A percentile compares a stretch with the other conserved stretches of the same genome.
These are phyloP conservation scores for Mallotus repandus DNA, from an alignment of 441 rosid species.

Conservation along the genomic window DNA sequence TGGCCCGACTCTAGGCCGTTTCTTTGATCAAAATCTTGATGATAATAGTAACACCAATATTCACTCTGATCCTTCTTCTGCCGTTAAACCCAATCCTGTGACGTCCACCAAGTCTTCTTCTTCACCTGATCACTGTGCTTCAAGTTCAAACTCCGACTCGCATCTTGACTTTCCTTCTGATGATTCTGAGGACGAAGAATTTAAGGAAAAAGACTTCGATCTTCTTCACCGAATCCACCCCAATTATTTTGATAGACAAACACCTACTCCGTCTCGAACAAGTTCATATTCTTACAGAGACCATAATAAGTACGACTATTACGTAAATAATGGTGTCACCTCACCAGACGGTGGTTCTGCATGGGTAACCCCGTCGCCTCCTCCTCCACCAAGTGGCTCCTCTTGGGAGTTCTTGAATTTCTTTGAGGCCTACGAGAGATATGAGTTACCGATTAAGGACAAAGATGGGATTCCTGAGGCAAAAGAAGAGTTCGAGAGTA, in stretches of 20 bases:
- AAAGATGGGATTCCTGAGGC: slow-evolving; percentile 72
- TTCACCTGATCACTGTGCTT: slow-evolving; percentile 33
- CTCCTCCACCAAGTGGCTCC: too few relatives aligned
- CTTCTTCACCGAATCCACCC: slow-evolving; percentile 43
- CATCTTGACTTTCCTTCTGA: slow-evolving; percentile 61
- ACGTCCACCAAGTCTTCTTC: slow-evolving; percentile 21
- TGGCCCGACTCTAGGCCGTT: slow-evolving; percentile 52
- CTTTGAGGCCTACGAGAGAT: slow-evolving; percentile 51
- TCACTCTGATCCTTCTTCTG: slow-evolving; percentile 5
- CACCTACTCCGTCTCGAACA: slow-evolving; percentile 43
- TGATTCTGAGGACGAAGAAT: slow-evolving; percentile 48
- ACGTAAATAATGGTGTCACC: slow-evolving; percentile 17
- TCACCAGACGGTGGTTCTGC: slow-evolving; percentile 35
- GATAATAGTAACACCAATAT: background rate
- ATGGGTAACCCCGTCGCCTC: background rate
- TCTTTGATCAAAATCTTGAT: slow-evolving; percentile 37
- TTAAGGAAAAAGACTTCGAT: slow-evolving; percentile 29
- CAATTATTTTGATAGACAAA: slow-evolving; percentile 26
- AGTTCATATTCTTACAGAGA: slow-evolving; percentile 29
- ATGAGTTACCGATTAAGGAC: slow-evolving; percentile 56
- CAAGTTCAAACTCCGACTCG: slow-evolving; percentile 45
- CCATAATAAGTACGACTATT: slow-evolving; percentile 25
- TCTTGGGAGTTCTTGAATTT: too few relatives aligned
- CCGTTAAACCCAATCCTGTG: slow-evolving; percentile 3
- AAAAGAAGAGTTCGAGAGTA: slow-evolving; percentile 58